Evolutionary conservation across 331 rosid genomes (phyloP), one percentile per base, ranked within the genome.

Genomic region (Stylosanthes scabra): DNA sequence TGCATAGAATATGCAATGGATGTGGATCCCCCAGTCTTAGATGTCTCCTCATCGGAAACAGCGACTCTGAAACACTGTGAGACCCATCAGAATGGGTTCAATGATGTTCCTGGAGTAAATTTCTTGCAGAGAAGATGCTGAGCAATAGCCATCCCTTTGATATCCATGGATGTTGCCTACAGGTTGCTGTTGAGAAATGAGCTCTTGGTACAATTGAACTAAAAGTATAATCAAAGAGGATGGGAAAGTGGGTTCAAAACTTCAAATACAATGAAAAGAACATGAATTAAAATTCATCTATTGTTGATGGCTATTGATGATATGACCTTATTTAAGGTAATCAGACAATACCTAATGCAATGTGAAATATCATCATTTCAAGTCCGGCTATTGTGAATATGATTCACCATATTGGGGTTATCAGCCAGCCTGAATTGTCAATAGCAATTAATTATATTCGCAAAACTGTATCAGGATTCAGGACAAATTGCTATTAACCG

Each of bases 31-130:
- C 57, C 64, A 45, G 41, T 74, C 37, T 49, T 78, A 25, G 80
- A 74, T 45, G 79, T 69, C 14, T 76, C 78, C 13, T 51, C 80
- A 16, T 82, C 81, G 25, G 70, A 86, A 29, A 45, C 52, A 28
- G 76, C 83, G 27, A 79, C 75, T 77, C 67, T 52, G 63, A 77
- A 70, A 80, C 82, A 80, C 71, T 77, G 76, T 79, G 86, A 81
- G 41, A 59, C 72, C 15, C 70, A 64, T 78, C 74, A 83, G 25
- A 69, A 71, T 46, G 85, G 75, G 77, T 60, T 69, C 66, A 66
- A 81, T 72, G 86, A 65, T 72, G 52, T 70, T 54, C 66, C 78
- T 49, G 42, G 39, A 4, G 52, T 25, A n/a, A 67, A 61, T 20
- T 42, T 56, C 78, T 15, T 64, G n/a, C n/a, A n/a, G n/a, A n/a